Evolutionary conservation across 2,329 filamentous ascomycete species (phyloP).

Genomic region (Paraphoma sp.): DNA sequence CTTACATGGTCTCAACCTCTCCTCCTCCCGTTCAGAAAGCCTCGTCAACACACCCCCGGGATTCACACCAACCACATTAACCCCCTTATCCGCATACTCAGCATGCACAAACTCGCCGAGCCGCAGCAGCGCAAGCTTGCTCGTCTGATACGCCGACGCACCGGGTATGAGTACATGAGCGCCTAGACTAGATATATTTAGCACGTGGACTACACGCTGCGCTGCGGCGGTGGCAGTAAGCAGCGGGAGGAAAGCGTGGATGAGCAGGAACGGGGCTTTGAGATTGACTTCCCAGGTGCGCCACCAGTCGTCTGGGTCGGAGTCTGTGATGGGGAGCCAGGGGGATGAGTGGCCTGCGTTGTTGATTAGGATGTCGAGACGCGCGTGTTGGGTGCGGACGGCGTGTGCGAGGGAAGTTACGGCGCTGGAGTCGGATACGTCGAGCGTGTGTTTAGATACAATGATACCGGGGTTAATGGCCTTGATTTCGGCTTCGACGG

Average conservation of each 20-base stretch:
- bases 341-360: neutral
- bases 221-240: neutral
- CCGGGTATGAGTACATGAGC: neutral
- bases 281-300: neutral
- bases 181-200: neutral
- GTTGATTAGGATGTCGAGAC: neutral
- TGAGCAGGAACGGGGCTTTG: neutral
- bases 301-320: neutral
- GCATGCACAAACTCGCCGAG: neutral
- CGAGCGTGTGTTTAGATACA: neutral
- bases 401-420: too few relatives aligned
- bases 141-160: neutral
- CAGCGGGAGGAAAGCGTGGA: neutral
- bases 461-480: neutral
- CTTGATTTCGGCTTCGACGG: neutral
- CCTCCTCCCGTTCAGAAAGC: neutral
- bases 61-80: neutral
- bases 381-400: neutral
- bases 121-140: neutral
- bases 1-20: too few relatives aligned
- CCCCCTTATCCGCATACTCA: neutral
- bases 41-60: neutral
- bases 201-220: neutral
- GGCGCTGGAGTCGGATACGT: too few relatives aligned
- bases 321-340: neutral